Conservation (phyloP, 768 basidiomycete genomes). For the Galerina marginata region DNA sequence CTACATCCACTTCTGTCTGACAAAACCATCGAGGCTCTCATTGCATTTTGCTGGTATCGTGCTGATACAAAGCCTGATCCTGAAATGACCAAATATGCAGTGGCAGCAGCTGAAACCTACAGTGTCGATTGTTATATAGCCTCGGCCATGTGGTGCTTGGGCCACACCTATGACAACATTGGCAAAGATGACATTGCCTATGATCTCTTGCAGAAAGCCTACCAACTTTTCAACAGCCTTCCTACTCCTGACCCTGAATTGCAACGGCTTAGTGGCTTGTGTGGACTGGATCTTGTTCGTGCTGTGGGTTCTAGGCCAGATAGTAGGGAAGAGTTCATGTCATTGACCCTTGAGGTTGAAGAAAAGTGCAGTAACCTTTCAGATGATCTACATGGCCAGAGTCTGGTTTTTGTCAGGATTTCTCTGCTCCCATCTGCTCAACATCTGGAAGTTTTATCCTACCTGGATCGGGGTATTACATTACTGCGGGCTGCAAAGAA, state of each 20-base stretch:
- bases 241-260: neutral
- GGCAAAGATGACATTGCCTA: neutral
- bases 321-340: neutral
- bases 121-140: neutral
- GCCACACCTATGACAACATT: constrained; percentile 3
- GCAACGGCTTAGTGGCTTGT: neutral
- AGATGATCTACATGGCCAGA: constrained; percentile 6
- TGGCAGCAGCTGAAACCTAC: neutral
- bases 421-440: neutral
- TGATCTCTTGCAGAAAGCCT: constrained; percentile 1
- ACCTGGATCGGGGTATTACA: neutral
- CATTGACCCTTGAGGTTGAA: constrained; percentile 1
- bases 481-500: neutral
- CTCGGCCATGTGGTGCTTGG: constrained; percentile 3
- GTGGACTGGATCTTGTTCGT: constrained; percentile 7
- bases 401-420: neutral
- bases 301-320: neutral
- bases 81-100: neutral
- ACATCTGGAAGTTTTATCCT: neutral
- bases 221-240: constrained; percentile 5
- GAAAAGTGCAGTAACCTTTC: constrained; percentile 4
- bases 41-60: constrained; percentile 13
- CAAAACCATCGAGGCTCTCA: constrained; percentile 9
- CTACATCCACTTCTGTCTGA: neutral
- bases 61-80: constrained; percentile 4